phyloP scores from a whole-genome alignment of 176 grass and related monocot genomes.

The Eleusine indica region DNA sequence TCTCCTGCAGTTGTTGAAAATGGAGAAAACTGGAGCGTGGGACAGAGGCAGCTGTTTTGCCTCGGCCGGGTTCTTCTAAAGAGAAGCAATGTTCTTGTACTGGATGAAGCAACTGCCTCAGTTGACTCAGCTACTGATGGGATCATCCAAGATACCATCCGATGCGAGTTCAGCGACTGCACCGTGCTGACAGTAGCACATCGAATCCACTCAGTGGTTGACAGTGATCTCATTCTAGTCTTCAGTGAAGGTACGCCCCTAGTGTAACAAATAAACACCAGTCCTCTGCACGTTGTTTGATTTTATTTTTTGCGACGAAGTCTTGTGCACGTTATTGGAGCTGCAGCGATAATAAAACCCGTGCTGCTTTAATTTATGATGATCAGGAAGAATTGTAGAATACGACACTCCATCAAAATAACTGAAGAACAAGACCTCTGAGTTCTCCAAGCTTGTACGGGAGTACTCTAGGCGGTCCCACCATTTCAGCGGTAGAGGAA shows the following conservation, averaged over 20 bases:
- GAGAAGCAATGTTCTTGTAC: conserved; percentile 75
- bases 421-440: conserved; percentile 74
- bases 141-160: conserved; percentile 71
- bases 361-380: conserved; percentile 19
- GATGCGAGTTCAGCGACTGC: conserved; percentile 66
- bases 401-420: conserved; percentile 75
- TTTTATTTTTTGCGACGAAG: too few species aligned
- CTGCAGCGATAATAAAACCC: conserved; percentile 9
- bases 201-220: conserved; percentile 90
- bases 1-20: conserved; percentile 74
- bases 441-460: conserved; percentile 87
- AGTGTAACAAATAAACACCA: background rate
- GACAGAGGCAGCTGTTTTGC: conserved; percentile 87
- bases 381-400: conserved; percentile 78
- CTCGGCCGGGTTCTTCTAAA: conserved; percentile 89
- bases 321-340: conserved; percentile 1
- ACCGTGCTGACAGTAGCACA: conserved; percentile 84
- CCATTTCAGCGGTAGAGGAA: conserved; percentile 28
- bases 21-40: conserved; percentile 95
- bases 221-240: conserved; percentile 91
- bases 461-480: conserved; percentile 77
- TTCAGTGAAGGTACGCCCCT: conserved; percentile 70
- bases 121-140: conserved; percentile 77
- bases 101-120: conserved; percentile 90
- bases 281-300: background rate